Conservation (phyloP, 1,139 yeast genomes). For the Suhomyces terraborum region DNA sequence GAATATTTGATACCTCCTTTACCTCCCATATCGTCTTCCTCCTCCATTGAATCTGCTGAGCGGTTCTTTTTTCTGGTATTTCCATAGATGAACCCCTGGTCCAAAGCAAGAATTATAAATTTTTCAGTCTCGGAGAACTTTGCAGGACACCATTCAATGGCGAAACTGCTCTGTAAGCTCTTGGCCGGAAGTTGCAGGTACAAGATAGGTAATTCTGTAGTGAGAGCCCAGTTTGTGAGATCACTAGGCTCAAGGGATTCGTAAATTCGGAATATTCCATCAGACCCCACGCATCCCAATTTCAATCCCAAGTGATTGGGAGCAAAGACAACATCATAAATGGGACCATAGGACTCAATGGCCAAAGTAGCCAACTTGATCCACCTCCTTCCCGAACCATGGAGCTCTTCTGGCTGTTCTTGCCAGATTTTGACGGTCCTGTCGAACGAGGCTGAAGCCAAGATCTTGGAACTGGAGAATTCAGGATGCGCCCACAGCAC, state of each 20-base stretch:
- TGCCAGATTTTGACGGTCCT: conserved; percentile 89
- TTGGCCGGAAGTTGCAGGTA: conserved; percentile 67
- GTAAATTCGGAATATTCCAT: conserved; percentile 82
- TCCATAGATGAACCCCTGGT: conserved; percentile 79
- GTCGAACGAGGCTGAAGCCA: conserved; percentile 90
- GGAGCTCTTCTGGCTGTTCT: conserved; percentile 78
- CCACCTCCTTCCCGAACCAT: conserved; percentile 83
- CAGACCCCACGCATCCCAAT: conserved; percentile 86
- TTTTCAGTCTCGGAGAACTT: conserved; percentile 73
- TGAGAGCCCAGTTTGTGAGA: conserved; percentile 75
- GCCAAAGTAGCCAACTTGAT: conserved; percentile 69
- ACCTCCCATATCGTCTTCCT: conserved; percentile 25
- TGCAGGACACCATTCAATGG: conserved; percentile 92
- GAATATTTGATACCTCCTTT: conserved; percentile 28
- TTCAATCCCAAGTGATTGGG: conserved; percentile 83
- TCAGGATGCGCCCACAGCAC: conserved; percentile 95
- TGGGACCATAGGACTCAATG: conserved; percentile 80
- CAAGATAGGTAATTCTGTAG: conserved; percentile 71
- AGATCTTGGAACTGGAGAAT: conserved; percentile 68
- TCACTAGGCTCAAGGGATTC: conserved; percentile 90
- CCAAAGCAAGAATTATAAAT: conserved; percentile 81
- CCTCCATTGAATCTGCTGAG: conserved; percentile 33
- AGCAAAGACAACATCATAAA: conserved; percentile 87
- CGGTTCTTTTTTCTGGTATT: conserved; percentile 30
- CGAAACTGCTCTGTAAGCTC: conserved; percentile 83